These are phyloP conservation scores for Podospora didyma DNA, from an alignment of 495 filamentous ascomycete species.

Conservation along the genomic window DNA sequence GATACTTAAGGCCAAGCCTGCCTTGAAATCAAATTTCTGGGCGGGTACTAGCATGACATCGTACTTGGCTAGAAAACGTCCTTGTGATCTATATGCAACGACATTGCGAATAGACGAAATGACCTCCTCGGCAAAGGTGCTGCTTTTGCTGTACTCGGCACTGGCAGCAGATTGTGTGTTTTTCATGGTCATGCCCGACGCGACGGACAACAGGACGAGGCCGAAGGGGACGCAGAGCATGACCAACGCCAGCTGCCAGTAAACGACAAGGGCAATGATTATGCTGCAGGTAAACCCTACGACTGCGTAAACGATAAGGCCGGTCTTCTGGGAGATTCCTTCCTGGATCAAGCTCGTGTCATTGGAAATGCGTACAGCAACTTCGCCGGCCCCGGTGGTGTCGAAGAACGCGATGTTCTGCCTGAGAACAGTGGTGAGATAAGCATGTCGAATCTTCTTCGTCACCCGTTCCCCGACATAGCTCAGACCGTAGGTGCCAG, in stretches of 20 bases:
- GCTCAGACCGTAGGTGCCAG: not conserved
- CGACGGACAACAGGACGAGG: not conserved
- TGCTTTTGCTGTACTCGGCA: not conserved
- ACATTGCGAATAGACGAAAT: not conserved
- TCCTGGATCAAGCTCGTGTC: not conserved
- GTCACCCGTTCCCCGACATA: not conserved
- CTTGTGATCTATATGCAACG: not conserved
- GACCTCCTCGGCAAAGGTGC: not conserved
- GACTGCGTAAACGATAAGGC: not conserved
- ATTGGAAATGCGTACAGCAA: not conserved
- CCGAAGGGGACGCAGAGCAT: not conserved
- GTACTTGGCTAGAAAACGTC: not conserved
- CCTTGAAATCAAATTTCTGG: not conserved
- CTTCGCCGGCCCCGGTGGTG: not conserved
- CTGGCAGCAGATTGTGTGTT: not conserved
- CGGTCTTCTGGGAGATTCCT: not conserved
- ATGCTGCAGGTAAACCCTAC: not conserved
- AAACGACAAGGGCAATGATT: not conserved
- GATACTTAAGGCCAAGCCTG: not conserved
- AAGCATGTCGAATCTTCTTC: not conserved
- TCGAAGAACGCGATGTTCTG: not conserved
- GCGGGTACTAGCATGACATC: not conserved
- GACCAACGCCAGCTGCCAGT: not conserved
- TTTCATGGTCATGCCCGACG: not conserved
- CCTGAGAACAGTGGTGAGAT: not conserved